Evolutionary conservation across 2,329 filamentous ascomycete genomes (phyloP), one percentile per base, ranked within the genome.

Genomic region (Bisporella sp.): DNA sequence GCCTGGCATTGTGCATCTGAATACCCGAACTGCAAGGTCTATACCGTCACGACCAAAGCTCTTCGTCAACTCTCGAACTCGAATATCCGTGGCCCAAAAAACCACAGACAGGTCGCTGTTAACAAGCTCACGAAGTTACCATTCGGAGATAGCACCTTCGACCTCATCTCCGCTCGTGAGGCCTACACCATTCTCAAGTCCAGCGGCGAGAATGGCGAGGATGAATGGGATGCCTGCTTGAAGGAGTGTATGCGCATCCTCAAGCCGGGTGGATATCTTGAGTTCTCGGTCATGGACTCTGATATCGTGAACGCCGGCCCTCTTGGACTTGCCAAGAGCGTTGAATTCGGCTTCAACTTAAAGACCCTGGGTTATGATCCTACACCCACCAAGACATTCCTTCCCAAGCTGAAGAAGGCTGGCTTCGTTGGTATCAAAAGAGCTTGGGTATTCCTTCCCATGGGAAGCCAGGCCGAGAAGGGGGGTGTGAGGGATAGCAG

Each of bases 311-410:
- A 90, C 57, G 84, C 89, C 0, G 91, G 91, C 0, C 83, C 87
- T 0, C 75, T 84, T 21, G 89, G 85, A 35, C 82, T 89, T 51
- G 89, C 89, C 43, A 86, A 93, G 66, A 87, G 85, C 45, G 89
- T 95, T 49, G 91, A 97, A 68, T 97, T 99, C 64, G 86, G 87
- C 40, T 95, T 93, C 73, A 85, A 87, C 47, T 84, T 99, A 54
- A 87, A 87, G 69, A 92, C 87, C 0, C 80, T 92, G 3, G 92
- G 92, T 31, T 97, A 96, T 66, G 93, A 97, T 65, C 84, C 92
- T 2, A 75, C 75, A 47, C 88, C 92, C 0, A 93, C 89, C 11
- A 90, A 89, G 69, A 77, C 78, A 51, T 97, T 92, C 73, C 74
- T 96, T 3, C 72, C 77, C 13, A 82, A 91, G 45, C 76, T 99